A percentile compares a stretch with the other conserved stretches of the same genome.
These are phyloP conservation scores for Lyophyllum shimeji DNA, from an alignment of 768 basidiomycete genomes.

Conservation along the genomic window DNA sequence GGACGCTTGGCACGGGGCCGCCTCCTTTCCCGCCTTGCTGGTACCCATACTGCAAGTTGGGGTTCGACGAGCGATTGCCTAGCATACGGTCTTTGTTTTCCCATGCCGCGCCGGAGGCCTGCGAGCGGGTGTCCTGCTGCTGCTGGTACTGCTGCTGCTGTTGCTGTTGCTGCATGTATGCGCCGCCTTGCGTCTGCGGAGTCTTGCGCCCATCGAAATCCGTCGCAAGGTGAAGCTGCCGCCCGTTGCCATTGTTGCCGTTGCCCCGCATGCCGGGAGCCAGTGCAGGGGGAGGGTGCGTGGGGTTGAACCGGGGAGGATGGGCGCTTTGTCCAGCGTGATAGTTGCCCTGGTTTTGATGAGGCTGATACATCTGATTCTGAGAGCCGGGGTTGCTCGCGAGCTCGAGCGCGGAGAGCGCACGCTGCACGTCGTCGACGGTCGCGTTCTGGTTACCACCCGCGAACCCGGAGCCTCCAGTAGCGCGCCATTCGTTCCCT, in stretches of 20 bases:
- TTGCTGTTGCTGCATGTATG: slow-evolving; percentile 29
- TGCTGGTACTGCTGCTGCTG: slow-evolving; percentile 35
- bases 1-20: slow-evolving; percentile 59
- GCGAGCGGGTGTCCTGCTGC: slow-evolving; percentile 29
- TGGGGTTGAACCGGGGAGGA: slow-evolving; percentile 69
- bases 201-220: slow-evolving; percentile 71
- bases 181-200: slow-evolving; percentile 38
- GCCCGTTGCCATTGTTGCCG: slow-evolving; percentile 36
- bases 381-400: slow-evolving; percentile 29
- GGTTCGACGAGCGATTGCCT: slow-evolving; percentile 59
- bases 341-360: slow-evolving; percentile 30
- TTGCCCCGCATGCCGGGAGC: slow-evolving; percentile 33
- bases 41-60: slow-evolving; percentile 67
- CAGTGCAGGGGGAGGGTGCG: slow-evolving; percentile 47
- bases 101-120: slow-evolving; percentile 47
- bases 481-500: slow-evolving; percentile 59
- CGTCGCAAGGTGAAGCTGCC: slow-evolving; percentile 55
- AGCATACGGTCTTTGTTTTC: slow-evolving; percentile 65
- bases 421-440: slow-evolving; percentile 78
- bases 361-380: slow-evolving; percentile 26
- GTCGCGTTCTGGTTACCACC: slow-evolving; percentile 28
- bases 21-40: slow-evolving; percentile 42
- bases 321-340: slow-evolving; percentile 52
- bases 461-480: slow-evolving; percentile 19
- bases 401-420: slow-evolving; percentile 69